These are phyloP conservation scores for Globisporangium nunn DNA, from an alignment of 352 stramenopile species.

Conservation along the genomic window DNA sequence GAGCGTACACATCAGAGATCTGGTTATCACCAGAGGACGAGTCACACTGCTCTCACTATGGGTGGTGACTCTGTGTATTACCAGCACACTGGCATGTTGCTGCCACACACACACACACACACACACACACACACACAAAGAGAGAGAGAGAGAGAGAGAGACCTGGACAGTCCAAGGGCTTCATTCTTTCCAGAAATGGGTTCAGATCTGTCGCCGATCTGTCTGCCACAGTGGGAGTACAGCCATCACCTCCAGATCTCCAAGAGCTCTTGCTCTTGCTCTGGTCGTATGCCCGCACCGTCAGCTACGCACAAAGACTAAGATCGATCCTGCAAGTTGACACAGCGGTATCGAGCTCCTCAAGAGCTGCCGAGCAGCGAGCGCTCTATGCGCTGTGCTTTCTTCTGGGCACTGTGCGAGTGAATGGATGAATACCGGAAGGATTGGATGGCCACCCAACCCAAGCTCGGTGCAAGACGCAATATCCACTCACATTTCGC, in stretches of 20 bases:
- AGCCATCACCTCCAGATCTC: not conserved
- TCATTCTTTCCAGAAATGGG: not conserved
- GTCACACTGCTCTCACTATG: not conserved
- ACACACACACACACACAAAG: too few species aligned
- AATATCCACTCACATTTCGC: not conserved
- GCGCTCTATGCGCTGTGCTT: not conserved
- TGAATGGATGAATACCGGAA: not conserved
- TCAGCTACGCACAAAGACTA: not conserved
- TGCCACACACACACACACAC: not conserved
- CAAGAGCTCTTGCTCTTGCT: not conserved
- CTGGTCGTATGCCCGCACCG: not conserved
- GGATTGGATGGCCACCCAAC: not conserved
- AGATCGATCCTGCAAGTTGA: not conserved
- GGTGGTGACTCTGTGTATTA: not conserved
- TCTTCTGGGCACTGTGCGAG: not conserved
- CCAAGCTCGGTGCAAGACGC: not conserved
- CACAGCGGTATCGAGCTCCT: not conserved
- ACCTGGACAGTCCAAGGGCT: not conserved
- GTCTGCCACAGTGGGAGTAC: not conserved
- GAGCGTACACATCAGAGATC: not conserved
- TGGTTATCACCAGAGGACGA: not conserved
- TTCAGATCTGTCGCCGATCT: slow-evolving; percentile 1
- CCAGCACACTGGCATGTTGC: too few species aligned
- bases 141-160: not conserved
- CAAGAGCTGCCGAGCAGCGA: not conserved